Base-by-base conservation (phyloP, 306 rosid species). In the Medicago lupulina region DNA sequence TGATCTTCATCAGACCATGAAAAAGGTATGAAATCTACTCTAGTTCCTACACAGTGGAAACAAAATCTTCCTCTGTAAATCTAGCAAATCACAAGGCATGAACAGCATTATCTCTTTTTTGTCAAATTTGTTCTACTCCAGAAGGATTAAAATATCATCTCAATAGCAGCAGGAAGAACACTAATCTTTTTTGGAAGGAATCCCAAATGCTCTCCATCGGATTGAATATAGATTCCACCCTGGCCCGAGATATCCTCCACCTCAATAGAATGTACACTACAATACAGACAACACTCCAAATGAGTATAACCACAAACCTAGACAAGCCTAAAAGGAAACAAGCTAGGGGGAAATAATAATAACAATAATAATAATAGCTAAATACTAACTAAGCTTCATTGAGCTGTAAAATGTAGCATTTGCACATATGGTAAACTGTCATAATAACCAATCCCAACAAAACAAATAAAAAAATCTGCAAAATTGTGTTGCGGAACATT, bases 191-290 rank as follows among this genome's bases (percentile, higher is more conserved):
- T 90, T 0, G 97, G 97, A 80, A 92, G 93, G 81, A 87, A 92
- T 36, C 98, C 98, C 76, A 95, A 64, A 86, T 90, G 87, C 65
- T 95, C 98, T 19, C 98, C 98, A 68, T 95, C 98, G 21, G 97
- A 89, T 86, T 95, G 98, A 76, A 95, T 90, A 72, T 83, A 86
- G 66, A 92, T 70, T 60, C 77, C 82, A 54, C 88, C 88, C 38
- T 54, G 81, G 71, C 93, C 89, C 8, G 89, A 86, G 47, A 89
- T 79, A 78, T 89, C 96, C 74, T 92, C 92, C 70, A 95, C 92
- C 80, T 92, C 97, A 23, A 95, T 86, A 0, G 93, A 90, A 50
- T 44, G 85, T 53, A 85, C 86, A 0, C 98, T 95, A 78, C 76
- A 71, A 54, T 17, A 68, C 38, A 67, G 68, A 83, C 21, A 39